Evolutionary conservation across 148 eudicot species (phyloP).

Genomic region (Camellia granthamiana): DNA sequence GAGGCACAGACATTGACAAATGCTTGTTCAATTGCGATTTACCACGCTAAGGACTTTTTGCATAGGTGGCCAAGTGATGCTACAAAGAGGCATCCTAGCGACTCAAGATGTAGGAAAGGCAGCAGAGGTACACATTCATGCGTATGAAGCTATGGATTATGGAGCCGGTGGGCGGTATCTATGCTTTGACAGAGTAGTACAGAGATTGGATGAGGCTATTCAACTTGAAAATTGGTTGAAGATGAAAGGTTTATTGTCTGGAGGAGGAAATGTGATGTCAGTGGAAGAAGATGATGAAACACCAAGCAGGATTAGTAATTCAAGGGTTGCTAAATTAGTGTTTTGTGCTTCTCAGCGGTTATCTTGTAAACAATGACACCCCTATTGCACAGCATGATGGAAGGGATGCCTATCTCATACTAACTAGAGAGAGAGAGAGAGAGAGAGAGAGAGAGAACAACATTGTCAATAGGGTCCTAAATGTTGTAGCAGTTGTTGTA

Average conservation of each 20-base stretch:
- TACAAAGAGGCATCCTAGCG: conserved; percentile 8
- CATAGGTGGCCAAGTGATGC: no score
- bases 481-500: no score
- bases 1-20: no score
- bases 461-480: no score
- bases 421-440: no score
- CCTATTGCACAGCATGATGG: no score
- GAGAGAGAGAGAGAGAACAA: no score
- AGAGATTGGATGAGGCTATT: conserved; percentile 16
- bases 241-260: conserved; percentile 5
- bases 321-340: conserved; percentile 14
- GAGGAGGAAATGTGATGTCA: background rate
- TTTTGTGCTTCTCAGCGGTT: background rate
- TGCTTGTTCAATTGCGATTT: no score
- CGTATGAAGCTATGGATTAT: conserved; percentile 29
- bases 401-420: no score
- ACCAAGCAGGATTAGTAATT: conserved; percentile 14
- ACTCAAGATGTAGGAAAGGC: conserved; percentile 18
- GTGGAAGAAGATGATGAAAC: conserved; percentile 6
- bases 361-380: background rate
- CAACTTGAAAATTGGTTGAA: conserved; percentile 23
- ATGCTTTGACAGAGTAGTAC: conserved; percentile 21
- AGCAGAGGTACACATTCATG: conserved; percentile 26
- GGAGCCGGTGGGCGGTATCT: conserved; percentile 30
- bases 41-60: no score